Percentiles rank a stretch among this genome's conserved stretches.
These are phyloP conservation scores for Cercospora zeae-maydis DNA, from an alignment of 2,329 filamentous ascomycete genomes.

Conservation along the genomic window DNA sequence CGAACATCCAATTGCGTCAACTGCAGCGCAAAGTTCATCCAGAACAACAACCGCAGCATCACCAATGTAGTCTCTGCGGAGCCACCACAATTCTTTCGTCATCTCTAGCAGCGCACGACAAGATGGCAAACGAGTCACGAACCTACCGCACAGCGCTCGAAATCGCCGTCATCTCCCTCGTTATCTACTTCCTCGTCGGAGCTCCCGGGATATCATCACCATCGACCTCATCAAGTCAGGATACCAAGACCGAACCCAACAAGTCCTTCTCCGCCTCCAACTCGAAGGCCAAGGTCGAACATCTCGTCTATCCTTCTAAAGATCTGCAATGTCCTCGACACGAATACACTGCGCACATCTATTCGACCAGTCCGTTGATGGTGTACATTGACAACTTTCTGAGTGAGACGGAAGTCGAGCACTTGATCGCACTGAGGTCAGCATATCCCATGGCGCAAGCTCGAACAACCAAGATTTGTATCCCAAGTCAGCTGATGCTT, in stretches of 20 bases:
- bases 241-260: background rate
- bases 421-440: slow-evolving; percentile 50
- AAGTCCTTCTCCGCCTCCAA: background rate
- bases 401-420: slow-evolving; percentile 17
- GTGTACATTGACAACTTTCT: slow-evolving; percentile 50
- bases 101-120: background rate
- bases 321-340: slow-evolving; percentile 41
- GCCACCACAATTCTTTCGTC: too few relatives aligned
- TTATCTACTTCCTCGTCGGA: slow-evolving; percentile 35
- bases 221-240: background rate
- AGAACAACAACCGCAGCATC: background rate
- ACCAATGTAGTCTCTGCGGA: background rate
- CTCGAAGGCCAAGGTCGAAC: slow-evolving; percentile 35
- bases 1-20: background rate
- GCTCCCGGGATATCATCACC: slow-evolving; percentile 26
- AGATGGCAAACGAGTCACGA: slow-evolving; percentile 4
- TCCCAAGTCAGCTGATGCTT: background rate
- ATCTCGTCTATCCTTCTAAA: slow-evolving; percentile 41
- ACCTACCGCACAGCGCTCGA: slow-evolving; percentile 34
- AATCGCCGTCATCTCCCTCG: slow-evolving; percentile 30
- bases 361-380: slow-evolving; percentile 53
- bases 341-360: slow-evolving; percentile 46
- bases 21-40: background rate
- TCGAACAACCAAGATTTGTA: too few relatives aligned
- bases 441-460: too few relatives aligned